phyloP scores from a whole-genome alignment of 345 rosid genomes.

The Garcia nutans region DNA sequence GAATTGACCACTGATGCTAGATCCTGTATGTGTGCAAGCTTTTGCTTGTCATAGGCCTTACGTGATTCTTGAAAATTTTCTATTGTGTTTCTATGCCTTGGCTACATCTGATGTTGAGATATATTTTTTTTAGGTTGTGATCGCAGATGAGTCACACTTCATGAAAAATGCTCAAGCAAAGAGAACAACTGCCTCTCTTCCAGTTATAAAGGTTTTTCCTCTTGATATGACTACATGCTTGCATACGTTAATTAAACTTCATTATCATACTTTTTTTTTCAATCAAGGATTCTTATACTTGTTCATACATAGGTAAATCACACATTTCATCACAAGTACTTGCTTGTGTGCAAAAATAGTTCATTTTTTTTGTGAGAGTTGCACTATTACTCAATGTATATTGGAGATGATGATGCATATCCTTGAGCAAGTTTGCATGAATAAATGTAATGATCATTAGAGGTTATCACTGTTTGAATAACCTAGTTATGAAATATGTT shows the following conservation, averaged over 20 bases:
- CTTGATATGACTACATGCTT: conserved; percentile 15
- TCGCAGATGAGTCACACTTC: conserved; percentile 97
- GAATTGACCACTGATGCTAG: not conserved
- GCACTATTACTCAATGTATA: not conserved
- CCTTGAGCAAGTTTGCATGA: conserved; percentile 1
- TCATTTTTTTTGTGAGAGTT: not conserved
- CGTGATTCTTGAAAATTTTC: not conserved
- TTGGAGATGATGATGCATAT: not conserved
- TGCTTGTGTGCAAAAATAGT: not conserved
- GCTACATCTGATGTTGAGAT: conserved; percentile 8
- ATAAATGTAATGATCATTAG: not conserved
- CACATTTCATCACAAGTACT: not conserved
- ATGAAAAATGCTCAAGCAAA: conserved; percentile 95
- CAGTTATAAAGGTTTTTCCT: conserved; percentile 72
- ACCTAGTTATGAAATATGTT: no score
- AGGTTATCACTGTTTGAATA: not conserved
- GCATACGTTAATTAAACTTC: conserved; percentile 1
- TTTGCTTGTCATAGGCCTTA: not conserved
- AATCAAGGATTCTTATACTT: not conserved
- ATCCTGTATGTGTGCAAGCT: not conserved
- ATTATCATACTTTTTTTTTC: not conserved
- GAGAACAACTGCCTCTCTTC: conserved; percentile 81
- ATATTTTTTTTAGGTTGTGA: conserved; percentile 68
- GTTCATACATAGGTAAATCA: not conserved
- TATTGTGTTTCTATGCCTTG: not conserved